Evolutionary conservation across 352 stramenopile genomes (phyloP), one percentile per base, ranked within the genome.

Genomic region (Heterotrichella gracilis): DNA sequence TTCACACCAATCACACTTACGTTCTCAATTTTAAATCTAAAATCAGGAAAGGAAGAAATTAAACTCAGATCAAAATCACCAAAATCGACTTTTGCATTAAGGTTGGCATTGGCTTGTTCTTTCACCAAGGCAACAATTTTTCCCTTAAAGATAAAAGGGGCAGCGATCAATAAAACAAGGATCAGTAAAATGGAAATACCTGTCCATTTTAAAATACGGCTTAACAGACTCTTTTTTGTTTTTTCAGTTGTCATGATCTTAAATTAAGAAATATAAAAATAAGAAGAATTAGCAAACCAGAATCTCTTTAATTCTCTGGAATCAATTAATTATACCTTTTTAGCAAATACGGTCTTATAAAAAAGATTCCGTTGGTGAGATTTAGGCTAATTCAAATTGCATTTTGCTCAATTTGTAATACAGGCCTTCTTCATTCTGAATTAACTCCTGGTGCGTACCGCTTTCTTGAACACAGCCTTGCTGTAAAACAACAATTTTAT

Each of bases 371-470:
- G n/a, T n/a, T n/a, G n/a, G n/a, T n/a, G n/a, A n/a, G n/a, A n/a
- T n/a, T n/a, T n/a, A n/a, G n/a, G n/a, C n/a, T n/a, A n/a, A n/a
- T n/a, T n/a, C n/a, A n/a, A n/a, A n/a, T n/a, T n/a, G n/a, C n/a
- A n/a, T n/a, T n/a, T n/a, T n/a, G n/a, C n/a, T n/a, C n/a, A n/a
- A n/a, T n/a, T n/a, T n/a, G n/a, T n/a, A n/a, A n/a, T n/a, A n/a
- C n/a, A n/a, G n/a, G n/a, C n/a, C n/a, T n/a, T n/a, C n/a, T n/a
- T n/a, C n/a, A n/a, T n/a, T n/a, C n/a, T n/a, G n/a, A n/a, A n/a
- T n/a, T n/a, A 93, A 74, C 21, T 85, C 77, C 3, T 91, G 82
- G 71, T 95, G 87, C 2, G 73, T 90, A 39, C 88, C 88, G 2
- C 76, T 74, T 72, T 93, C 85, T 1, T 85, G 76, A 0, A 95